Evolutionary conservation across 768 basidiomycete species (phyloP), one percentile per base, ranked within the genome.

Genomic region (Rhodotorula graminis): DNA sequence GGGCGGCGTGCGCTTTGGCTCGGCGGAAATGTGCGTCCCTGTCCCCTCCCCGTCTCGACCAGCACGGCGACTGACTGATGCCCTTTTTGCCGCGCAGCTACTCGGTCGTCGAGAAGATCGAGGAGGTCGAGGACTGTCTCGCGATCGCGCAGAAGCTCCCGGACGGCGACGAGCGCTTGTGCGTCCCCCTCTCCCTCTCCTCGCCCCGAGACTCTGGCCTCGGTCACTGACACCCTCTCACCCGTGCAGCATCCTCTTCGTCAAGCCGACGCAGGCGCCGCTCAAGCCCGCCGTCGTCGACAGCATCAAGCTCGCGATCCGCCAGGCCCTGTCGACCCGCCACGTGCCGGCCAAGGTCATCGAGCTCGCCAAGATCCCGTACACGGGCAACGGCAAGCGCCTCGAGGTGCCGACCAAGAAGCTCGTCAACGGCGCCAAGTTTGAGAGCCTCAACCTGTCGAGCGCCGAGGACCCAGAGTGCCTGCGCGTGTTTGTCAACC

Each of bases 161-260:
- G 3, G 79, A 77, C 49, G 72, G 72, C 10, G 78, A 79, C 59
- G 79, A 79, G 71, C 64, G 79, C 52, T 77, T 79, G 71, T 74
- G 44, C 60, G 72, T 61, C 9, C 37, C 12, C 25, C 3, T 19
- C 23, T 33, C 19, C 46, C 31, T n/a, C 9, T 50, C 27, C 57
- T 29, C 31, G 3, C 3, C 25, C 2, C 29, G 55, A 29, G 29
- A 31, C 37, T 56, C 46, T 47, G 15, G 49, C 49, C 25, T 50
- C 9, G 8, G 3, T 23, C 49, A 11, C 15, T 40, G 49, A 53
- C 15, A 49, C 29, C 7, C 19, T 15, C 23, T 23, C 11, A 19
- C 12, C 5, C 47, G 25, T 14, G 31, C 67, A 77, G 76, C 31
- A 56, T 78, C 40, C 71, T 79, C 27, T 79, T 79, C 46, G 70